These are phyloP conservation scores for Raddia guianensis DNA, from an alignment of 176 grass and related monocot species.

Conservation along the genomic window DNA sequence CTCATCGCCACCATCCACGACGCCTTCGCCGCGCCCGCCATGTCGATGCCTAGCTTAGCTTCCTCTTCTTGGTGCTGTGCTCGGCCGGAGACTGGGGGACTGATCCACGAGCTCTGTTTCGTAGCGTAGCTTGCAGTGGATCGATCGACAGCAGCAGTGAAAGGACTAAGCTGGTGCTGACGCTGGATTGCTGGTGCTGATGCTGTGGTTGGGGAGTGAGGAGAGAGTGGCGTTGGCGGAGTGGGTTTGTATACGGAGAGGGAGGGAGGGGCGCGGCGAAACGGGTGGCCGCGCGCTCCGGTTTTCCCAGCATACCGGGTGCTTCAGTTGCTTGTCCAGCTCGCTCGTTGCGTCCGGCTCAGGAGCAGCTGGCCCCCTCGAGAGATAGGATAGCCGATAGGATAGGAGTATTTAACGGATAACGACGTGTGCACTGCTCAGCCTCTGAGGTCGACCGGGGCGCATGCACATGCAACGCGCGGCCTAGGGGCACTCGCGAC, in stretches of 20 bases:
- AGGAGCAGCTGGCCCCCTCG: no score
- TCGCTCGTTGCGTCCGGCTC: no score
- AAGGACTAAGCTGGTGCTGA: not conserved
- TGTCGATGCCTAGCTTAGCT: not conserved
- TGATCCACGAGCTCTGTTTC: not conserved
- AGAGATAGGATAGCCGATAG: no score
- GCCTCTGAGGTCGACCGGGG: no score
- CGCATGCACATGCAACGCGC: no score
- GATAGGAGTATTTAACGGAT: no score
- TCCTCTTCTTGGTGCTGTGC: not conserved
- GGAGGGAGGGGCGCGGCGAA: not conserved
- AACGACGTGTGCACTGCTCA: no score
- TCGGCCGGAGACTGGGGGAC: not conserved
- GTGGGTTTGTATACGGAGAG: not conserved
- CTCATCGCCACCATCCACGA: slow-evolving; percentile 60
- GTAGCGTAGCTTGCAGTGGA: no score
- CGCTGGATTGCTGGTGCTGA: not conserved
- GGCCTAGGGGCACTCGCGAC: no score
- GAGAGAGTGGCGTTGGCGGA: not conserved
- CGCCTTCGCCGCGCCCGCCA: slow-evolving; percentile 43
- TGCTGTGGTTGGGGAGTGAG: not conserved
- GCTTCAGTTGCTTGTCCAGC: not conserved
- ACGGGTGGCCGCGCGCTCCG: slow-evolving; percentile 32
- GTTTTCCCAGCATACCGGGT: slow-evolving; percentile 36
- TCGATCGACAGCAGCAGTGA: not conserved